Percentiles rank a stretch among this genome's conserved stretches.
Conservation (phyloP, 345 rosid species). For the Citrus glauca region DNA sequence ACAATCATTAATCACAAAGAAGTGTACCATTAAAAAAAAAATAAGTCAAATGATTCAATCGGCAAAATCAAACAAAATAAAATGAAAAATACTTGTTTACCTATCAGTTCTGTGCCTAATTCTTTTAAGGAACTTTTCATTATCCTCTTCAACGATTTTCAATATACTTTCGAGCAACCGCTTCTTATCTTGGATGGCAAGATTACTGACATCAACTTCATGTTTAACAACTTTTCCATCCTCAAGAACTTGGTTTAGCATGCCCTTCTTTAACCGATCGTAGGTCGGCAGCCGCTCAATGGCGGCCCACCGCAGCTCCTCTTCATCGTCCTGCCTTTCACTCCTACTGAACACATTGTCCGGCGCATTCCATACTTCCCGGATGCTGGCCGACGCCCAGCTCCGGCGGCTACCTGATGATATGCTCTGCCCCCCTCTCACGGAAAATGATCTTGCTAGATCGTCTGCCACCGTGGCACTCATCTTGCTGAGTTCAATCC, state of each 20-base stretch:
- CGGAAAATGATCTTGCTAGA: constrained; percentile 35
- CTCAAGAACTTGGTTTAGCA: constrained; percentile 50
- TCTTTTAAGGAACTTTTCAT: constrained; percentile 61
- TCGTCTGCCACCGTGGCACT: constrained; percentile 32
- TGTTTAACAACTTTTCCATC: constrained; percentile 45
- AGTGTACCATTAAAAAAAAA: not conserved
- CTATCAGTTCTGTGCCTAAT: constrained; percentile 71
- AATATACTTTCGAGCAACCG: constrained; percentile 60
- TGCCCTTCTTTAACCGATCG: constrained; percentile 71
- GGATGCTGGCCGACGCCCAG: constrained; percentile 43
- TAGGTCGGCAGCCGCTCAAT: constrained; percentile 86
- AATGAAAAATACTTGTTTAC: constrained; percentile 16
- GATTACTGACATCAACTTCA: constrained; percentile 61
- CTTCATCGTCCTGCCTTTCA: constrained; percentile 52
- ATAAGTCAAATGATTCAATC: not conserved
- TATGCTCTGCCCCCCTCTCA: constrained; percentile 44
- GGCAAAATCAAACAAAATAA: not conserved
- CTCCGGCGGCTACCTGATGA: constrained; percentile 46
- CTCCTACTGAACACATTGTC: constrained; percentile 43
- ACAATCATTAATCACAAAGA: not conserved
- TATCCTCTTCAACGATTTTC: constrained; percentile 74
- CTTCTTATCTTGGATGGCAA: constrained; percentile 58
- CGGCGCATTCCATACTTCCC: constrained; percentile 44
- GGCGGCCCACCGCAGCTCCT: constrained; percentile 94
- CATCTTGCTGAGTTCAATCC: not conserved